A percentile compares a stretch with the other conserved stretches of the same genome.
Conservation (phyloP, 805 yeast species). For the Spathaspora boniae region DNA sequence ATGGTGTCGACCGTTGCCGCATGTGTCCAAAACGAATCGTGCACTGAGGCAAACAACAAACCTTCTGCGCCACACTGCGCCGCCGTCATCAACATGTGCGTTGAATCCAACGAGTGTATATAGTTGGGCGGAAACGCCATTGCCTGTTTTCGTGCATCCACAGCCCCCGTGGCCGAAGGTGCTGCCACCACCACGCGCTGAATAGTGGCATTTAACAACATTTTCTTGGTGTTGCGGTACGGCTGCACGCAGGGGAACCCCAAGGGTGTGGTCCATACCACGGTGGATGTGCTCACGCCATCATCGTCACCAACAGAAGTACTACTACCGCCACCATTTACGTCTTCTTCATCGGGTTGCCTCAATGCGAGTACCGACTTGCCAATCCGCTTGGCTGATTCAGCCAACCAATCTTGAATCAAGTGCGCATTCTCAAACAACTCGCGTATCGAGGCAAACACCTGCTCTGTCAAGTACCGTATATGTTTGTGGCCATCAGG, state of each 20-base stretch:
- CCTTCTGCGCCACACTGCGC: conserved; percentile 63
- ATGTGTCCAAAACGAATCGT: conserved; percentile 98
- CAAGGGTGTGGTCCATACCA: conserved; percentile 96
- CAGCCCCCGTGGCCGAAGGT: conserved; percentile 73
- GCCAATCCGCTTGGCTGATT: conserved; percentile 76
- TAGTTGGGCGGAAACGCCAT: conserved; percentile 95
- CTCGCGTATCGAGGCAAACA: conserved; percentile 79
- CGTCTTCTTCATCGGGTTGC: too few species aligned
- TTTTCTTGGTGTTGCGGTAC: conserved; percentile 66
- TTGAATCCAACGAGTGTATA: conserved; percentile 93
- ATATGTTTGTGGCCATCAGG: conserved; percentile 15
- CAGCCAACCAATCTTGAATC: conserved; percentile 95
- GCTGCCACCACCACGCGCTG: conserved; percentile 86
- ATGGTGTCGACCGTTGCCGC: conserved; percentile 75
- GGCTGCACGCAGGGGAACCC: conserved; percentile 98
- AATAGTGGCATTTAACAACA: conserved; percentile 71
- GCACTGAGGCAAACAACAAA: conserved; percentile 87
- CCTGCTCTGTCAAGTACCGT: conserved; percentile 69
- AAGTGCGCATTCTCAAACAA: conserved; percentile 88
- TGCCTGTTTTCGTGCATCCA: conserved; percentile 84
- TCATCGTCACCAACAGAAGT: conserved; percentile 43
- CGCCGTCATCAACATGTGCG: conserved; percentile 93
- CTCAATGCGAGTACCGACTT: too few species aligned
- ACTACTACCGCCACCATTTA: conserved; percentile 69
- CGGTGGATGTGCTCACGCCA: conserved; percentile 69